phyloP scores from a whole-genome alignment of 2,329 filamentous ascomycete genomes.

The Monosporascus sp. region DNA sequence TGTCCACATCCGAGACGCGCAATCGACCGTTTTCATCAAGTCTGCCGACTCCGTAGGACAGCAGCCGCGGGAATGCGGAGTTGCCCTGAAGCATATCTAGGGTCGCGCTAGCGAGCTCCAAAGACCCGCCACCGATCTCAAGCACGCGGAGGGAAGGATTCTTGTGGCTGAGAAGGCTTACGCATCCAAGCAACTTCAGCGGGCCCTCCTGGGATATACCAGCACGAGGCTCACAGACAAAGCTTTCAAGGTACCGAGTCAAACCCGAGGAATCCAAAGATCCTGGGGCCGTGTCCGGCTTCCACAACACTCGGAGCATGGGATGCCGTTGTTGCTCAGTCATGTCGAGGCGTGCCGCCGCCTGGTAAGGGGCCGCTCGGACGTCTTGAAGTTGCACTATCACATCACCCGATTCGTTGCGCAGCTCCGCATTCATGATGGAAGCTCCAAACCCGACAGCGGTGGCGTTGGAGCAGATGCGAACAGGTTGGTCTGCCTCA shows the following conservation, averaged over 20 bases:
- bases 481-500: background rate
- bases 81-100: background rate
- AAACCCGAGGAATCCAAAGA: background rate
- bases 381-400: conserved; percentile 2
- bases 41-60: background rate
- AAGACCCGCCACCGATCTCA: background rate
- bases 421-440: conserved; percentile 4
- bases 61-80: conserved; percentile 1
- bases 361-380: conserved; percentile 1
- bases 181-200: background rate
- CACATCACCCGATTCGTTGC: background rate
- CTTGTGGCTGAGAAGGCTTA: conserved; percentile 9
- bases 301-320: conserved; percentile 11
- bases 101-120: background rate
- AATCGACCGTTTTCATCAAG: background rate
- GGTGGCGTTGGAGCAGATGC: background rate
- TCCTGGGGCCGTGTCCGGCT: conserved; percentile 10
- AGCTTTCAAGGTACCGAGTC: background rate
- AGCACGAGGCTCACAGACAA: background rate
- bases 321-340: conserved; percentile 6
- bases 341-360: background rate
- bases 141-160: conserved; percentile 4
- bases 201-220: background rate
- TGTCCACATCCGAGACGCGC: background rate
- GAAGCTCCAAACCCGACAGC: conserved; percentile 5